Percentiles rank a stretch among this genome's conserved stretches.
phyloP scores from a whole-genome alignment of 805 yeast species.

The Metschnikowia aberdeeniae region DNA sequence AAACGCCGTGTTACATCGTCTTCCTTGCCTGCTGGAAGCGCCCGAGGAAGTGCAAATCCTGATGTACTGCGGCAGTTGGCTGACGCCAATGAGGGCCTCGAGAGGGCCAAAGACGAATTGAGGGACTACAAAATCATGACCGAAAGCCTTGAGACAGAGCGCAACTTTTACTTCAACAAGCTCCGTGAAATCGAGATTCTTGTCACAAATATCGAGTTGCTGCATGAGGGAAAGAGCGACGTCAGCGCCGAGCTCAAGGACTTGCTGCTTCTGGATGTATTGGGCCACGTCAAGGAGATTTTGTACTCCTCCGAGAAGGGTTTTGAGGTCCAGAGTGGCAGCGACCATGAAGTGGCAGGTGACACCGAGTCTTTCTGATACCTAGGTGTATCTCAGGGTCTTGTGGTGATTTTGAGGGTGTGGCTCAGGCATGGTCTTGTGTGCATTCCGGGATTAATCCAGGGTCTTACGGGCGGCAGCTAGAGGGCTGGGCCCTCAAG shows the following conservation, averaged over 20 bases:
- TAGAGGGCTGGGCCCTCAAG: constrained; percentile 2
- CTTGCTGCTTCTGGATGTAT: constrained; percentile 25
- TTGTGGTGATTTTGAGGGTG: too few species aligned
- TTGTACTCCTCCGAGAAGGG: constrained; percentile 83
- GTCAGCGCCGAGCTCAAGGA: constrained; percentile 40
- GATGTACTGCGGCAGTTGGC: constrained; percentile 39
- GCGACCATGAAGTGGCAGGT: neutral
- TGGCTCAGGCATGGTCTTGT: too few species aligned
- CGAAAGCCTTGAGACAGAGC: constrained; percentile 70
- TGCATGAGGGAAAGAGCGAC: constrained; percentile 10
- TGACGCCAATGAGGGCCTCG: constrained; percentile 39
- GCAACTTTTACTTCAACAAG: constrained; percentile 88
- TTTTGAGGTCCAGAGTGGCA: constrained; percentile 45
- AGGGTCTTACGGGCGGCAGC: neutral
- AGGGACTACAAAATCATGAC: constrained; percentile 56
- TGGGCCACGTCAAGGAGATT: constrained; percentile 64
- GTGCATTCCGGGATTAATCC: too few species aligned
- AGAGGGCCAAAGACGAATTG: constrained; percentile 45
- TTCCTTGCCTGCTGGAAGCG: constrained; percentile 3
- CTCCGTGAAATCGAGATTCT: constrained; percentile 83
- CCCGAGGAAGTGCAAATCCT: neutral
- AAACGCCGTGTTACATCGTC: constrained; percentile 19
- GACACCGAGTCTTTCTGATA: constrained; percentile 21
- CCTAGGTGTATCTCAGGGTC: neutral
- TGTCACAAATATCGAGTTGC: constrained; percentile 49